Evolutionary conservation across 805 yeast genomes (phyloP).

Genomic region (Wickerhamiella qilinensis): DNA sequence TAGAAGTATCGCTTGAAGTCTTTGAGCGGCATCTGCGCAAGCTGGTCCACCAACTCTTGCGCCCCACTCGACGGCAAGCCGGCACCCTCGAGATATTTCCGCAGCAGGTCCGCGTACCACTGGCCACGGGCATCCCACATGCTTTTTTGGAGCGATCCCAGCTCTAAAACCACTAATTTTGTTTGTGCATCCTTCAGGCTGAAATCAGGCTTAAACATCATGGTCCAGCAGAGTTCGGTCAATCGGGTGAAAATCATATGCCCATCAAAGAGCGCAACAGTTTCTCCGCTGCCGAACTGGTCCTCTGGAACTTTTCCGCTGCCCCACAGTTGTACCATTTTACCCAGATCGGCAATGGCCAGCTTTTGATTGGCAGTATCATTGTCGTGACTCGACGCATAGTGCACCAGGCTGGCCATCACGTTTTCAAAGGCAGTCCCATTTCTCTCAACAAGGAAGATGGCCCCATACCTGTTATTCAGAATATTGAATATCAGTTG

Average conservation of each 20-base stretch:
- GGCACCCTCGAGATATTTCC: constrained; percentile 10
- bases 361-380: constrained; percentile 54
- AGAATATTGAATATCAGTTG: constrained; percentile 53
- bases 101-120: constrained; percentile 10
- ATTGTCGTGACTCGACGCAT: constrained; percentile 35
- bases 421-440: constrained; percentile 41
- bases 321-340: constrained; percentile 50
- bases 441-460: constrained; percentile 57
- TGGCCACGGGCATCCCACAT: constrained; percentile 35
- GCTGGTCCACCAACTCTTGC: constrained; percentile 9
- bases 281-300: constrained; percentile 33
- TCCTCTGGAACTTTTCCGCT: constrained; percentile 38
- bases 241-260: constrained; percentile 49
- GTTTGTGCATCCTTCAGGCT: constrained; percentile 66
- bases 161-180: constrained; percentile 57
- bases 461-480: constrained; percentile 62
- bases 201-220: constrained; percentile 60
- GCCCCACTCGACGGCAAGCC: constrained; percentile 11
- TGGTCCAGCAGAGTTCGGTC: constrained; percentile 54
- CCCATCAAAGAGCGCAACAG: constrained; percentile 53
- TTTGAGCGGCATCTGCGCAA: constrained; percentile 7
- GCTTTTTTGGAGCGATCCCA: constrained; percentile 51
- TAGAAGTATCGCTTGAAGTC: constrained; percentile 15
- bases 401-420: constrained; percentile 46
- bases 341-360: constrained; percentile 49